These are phyloP conservation scores for Eimeria tenella DNA, from an alignment of 169 alveolate genomes.

Conservation along the genomic window DNA sequence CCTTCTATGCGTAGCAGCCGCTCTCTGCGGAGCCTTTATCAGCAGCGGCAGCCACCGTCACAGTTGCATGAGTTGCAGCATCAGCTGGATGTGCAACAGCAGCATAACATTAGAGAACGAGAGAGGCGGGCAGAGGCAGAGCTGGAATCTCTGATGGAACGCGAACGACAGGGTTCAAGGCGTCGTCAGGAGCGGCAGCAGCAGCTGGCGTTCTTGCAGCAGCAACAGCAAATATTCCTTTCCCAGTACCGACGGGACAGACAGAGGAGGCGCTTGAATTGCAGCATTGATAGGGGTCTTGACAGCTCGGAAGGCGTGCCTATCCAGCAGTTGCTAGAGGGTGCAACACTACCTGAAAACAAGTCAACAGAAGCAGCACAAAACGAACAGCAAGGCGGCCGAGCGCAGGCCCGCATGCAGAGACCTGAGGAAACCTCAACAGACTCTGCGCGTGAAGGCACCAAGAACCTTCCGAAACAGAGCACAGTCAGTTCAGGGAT, in stretches of 20 bases:
- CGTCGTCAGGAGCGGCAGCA: slow-evolving; percentile 7
- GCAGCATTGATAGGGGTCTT: neutral
- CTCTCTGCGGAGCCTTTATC: neutral
- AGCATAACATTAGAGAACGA: neutral
- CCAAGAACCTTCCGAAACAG: too few species aligned
- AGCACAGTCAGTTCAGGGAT: too few species aligned
- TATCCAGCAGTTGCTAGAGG: neutral
- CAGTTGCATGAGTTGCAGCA: neutral
- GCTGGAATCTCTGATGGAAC: neutral
- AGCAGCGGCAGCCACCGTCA: neutral
- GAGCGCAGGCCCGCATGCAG: too few species aligned
- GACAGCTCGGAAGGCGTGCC: neutral
- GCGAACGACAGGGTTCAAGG: neutral
- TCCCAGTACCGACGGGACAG: neutral
- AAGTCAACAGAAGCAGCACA: too few species aligned
- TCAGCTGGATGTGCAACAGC: slow-evolving; percentile 8
- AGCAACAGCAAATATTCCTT: slow-evolving; percentile 29
- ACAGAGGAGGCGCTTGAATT: neutral
- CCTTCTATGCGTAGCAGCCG: neutral
- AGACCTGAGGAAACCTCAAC: too few species aligned
- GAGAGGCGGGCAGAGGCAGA: neutral
- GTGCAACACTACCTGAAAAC: neutral
- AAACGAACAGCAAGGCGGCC: too few species aligned
- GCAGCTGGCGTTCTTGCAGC: slow-evolving; percentile 49
- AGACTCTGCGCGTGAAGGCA: too few species aligned